phyloP scores from a whole-genome alignment of 805 yeast genomes.

The Lachancea quebecensis region DNA sequence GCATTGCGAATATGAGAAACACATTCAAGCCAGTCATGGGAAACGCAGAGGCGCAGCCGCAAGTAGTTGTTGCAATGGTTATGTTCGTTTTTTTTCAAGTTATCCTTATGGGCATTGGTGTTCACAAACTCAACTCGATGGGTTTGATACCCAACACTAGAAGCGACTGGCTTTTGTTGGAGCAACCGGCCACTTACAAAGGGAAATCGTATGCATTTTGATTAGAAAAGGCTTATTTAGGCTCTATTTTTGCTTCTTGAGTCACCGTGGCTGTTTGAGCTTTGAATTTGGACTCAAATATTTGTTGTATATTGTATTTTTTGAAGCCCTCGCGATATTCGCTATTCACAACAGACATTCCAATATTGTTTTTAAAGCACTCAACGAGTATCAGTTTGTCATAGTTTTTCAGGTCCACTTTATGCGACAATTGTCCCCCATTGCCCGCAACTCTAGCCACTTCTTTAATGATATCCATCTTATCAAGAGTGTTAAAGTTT shows the following conservation, averaged over 20 bases:
- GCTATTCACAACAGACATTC: constrained; percentile 73
- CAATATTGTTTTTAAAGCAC: constrained; percentile 82
- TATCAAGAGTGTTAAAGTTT: constrained; percentile 65
- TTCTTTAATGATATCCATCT: constrained; percentile 64
- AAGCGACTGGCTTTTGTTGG: constrained; percentile 94
- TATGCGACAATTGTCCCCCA: constrained; percentile 51
- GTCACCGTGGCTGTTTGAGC: neutral
- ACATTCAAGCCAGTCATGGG: constrained; percentile 47
- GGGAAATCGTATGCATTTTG: constrained; percentile 21
- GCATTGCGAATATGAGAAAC: constrained; percentile 50
- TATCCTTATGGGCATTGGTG: constrained; percentile 61
- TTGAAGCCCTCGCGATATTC: constrained; percentile 46
- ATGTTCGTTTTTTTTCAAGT: constrained; percentile 43
- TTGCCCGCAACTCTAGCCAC: constrained; percentile 69
- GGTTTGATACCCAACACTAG: constrained; percentile 82
- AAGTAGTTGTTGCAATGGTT: constrained; percentile 35
- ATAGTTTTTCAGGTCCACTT: constrained; percentile 71
- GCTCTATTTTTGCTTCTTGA: neutral
- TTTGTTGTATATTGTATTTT: constrained; percentile 76
- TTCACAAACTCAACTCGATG: constrained; percentile 81
- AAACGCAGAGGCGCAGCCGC: constrained; percentile 23
- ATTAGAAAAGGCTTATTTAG: neutral
- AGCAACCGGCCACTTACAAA: constrained; percentile 33
- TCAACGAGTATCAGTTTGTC: constrained; percentile 78
- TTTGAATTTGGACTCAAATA: constrained; percentile 42